Evolutionary conservation across 2,329 filamentous ascomycete species (phyloP).

Genomic region (Aspergillus carbonarius): DNA sequence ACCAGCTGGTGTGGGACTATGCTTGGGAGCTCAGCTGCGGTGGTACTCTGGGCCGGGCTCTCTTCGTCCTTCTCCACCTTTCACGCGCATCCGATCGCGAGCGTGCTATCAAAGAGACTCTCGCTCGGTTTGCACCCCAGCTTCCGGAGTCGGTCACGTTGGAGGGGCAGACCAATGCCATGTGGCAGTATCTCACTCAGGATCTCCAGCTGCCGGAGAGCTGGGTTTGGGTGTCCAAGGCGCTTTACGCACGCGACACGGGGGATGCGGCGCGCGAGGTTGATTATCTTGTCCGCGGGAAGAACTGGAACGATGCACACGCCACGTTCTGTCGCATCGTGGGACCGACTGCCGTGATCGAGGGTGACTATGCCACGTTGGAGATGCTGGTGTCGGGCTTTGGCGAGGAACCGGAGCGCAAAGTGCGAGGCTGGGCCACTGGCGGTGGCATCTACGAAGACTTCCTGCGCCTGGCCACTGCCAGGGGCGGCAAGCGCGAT

Average conservation of each 20-base stretch:
- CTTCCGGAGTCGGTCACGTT: constrained; percentile 61
- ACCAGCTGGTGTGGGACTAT: constrained; percentile 66
- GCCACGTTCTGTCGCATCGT: constrained; percentile 76
- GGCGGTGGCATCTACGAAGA: constrained; percentile 79
- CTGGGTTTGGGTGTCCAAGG: constrained; percentile 88
- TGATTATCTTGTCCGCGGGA: constrained; percentile 74
- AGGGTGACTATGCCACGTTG: constrained; percentile 72
- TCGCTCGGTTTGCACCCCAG: constrained; percentile 68
- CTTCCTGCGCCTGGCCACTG: constrained; percentile 54
- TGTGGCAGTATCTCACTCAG: constrained; percentile 60
- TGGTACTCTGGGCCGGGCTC: constrained; percentile 66
- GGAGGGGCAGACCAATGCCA: constrained; percentile 38
- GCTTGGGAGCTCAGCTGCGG: constrained; percentile 50
- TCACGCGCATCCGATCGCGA: constrained; percentile 62
- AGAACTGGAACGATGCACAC: constrained; percentile 77
- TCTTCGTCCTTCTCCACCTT: constrained; percentile 79
- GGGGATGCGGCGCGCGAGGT: constrained; percentile 71
- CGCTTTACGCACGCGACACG: constrained; percentile 73
- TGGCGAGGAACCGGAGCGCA: constrained; percentile 56
- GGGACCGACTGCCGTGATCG: constrained; percentile 77
- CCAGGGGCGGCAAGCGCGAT: constrained; percentile 40
- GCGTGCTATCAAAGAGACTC: constrained; percentile 68
- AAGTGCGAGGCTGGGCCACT: constrained; percentile 70
- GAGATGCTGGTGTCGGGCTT: constrained; percentile 71
- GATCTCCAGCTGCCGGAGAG: constrained; percentile 68